A percentile compares a stretch with the other conserved stretches of the same genome.
These are phyloP conservation scores for Clitoria ternatea DNA, from an alignment of 306 rosid species.

Conservation along the genomic window DNA sequence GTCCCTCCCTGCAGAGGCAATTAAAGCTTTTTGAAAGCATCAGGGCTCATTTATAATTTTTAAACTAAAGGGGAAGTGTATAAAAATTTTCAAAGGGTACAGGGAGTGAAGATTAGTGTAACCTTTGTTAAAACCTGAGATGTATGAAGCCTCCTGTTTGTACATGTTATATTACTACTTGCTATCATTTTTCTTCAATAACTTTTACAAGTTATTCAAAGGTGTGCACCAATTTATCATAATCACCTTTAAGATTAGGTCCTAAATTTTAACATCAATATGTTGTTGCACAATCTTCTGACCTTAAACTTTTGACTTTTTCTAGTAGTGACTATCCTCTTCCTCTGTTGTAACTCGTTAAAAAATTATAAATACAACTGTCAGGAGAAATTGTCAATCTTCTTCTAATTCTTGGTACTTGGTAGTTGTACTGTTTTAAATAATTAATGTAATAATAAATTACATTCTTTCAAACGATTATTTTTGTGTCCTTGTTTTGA, in stretches of 20 bases:
- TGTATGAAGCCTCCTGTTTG: slow-evolving; percentile 2
- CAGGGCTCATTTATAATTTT: neutral
- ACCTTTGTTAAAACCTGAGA: slow-evolving; percentile 1
- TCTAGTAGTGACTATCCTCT: neutral
- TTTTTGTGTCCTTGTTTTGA: neutral
- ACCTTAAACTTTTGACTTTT: neutral
- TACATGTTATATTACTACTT: neutral
- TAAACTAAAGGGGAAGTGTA: neutral
- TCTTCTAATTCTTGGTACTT: neutral
- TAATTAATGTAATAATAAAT: neutral
- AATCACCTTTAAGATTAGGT: neutral
- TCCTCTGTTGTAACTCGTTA: neutral
- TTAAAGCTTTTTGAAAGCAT: neutral
- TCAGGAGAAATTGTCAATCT: neutral
- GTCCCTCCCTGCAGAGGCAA: neutral
- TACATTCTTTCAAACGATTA: neutral
- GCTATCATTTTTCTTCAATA: slow-evolving; percentile 2
- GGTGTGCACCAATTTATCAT: slow-evolving; percentile 4
- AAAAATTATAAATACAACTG: neutral
- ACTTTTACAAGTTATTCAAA: neutral
- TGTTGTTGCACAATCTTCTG: neutral
- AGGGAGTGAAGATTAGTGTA: neutral
- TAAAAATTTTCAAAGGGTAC: neutral
- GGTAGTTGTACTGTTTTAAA: neutral
- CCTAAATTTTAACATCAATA: neutral